Percentiles rank a stretch among this genome's conserved stretches.
Conservation (phyloP, 768 basidiomycete species). For the Fomitopsis pulvina region DNA sequence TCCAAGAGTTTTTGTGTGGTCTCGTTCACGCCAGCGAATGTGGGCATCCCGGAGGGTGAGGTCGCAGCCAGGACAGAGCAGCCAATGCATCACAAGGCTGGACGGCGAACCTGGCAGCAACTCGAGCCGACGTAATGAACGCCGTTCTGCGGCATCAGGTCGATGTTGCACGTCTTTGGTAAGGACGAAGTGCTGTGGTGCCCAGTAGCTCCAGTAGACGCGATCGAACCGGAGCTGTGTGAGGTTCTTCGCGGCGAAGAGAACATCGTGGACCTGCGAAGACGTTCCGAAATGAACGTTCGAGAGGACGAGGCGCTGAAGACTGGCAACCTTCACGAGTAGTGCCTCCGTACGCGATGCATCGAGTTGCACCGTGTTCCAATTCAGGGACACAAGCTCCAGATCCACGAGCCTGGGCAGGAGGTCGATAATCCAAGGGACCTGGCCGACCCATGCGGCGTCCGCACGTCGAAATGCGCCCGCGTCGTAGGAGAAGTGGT, state of each 20-base stretch:
- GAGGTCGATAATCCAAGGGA: constrained; percentile 6
- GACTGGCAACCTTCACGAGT: constrained; percentile 3
- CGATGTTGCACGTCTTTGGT: neutral
- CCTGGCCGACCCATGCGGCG: constrained; percentile 8
- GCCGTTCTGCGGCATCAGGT: neutral
- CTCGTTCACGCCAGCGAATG: constrained; percentile 12
- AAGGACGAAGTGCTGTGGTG: neutral
- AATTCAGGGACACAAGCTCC: constrained; percentile 10
- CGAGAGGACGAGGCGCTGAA: constrained; percentile 9
- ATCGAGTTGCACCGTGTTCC: constrained; percentile 7
- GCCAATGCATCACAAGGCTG: constrained; percentile 7
- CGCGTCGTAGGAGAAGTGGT: neutral
- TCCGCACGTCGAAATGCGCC: neutral
- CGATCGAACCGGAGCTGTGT: constrained; percentile 10
- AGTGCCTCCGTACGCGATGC: neutral
- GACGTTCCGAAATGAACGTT: constrained; percentile 14
- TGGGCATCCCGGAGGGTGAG: constrained; percentile 7
- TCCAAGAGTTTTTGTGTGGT: constrained; percentile 7
- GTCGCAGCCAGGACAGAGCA: constrained; percentile 3
- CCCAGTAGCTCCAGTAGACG: constrained; percentile 8
- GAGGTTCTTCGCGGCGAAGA: constrained; percentile 7
- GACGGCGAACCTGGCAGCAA: constrained; percentile 12
- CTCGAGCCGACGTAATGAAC: constrained; percentile 7
- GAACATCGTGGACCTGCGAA: constrained; percentile 7
- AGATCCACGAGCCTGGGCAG: constrained; percentile 7